Base-by-base conservation (phyloP, 2,329 filamentous ascomycete species). In the Trichoderma gracile region DNA sequence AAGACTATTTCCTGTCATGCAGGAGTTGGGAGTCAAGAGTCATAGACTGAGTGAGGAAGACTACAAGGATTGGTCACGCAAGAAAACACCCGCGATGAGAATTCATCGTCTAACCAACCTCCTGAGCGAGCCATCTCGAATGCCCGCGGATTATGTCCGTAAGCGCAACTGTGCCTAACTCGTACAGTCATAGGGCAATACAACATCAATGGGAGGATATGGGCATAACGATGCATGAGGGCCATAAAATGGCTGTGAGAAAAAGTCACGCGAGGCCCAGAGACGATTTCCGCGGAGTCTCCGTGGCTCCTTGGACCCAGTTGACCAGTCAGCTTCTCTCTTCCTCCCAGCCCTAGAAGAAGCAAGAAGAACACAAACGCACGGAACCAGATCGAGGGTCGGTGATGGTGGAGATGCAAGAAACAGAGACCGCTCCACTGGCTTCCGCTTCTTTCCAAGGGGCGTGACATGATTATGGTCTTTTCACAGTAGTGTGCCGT, bases 241-340 rank as follows among this genome's bases (percentile, higher is more conserved):
- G 30, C 30, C 30, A 33, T 33, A 9, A 10, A 10, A 10, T 33
- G 14, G 27, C 10, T 2, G 8, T 8, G 8, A 12, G 14, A 4
- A 27, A 42, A 50, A 21, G 58, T 62, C 58, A 54, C 58, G 40
- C 58, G 49, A 62, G 58, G 2, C 30, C 10, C 10, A 30, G 46
- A 38, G 33, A n/a, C 23, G 46, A 46, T n/a, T 54, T 62, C 58
- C 58, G 58, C 58, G 58, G 58, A 62, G 58, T 45, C 49, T 62
- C 58, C 58, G 52, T 8, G 49, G 40, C 49, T 38, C 33, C 10
- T 12, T 38, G 33, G 33, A 10, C 10, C 10, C 49, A 62, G 54
- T 62, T 54, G 49, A 27, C 58, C 58, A 62, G 40, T 62, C 58
- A 62, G 47, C 58, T 19, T 19, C 43, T 42, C 25, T 54, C 40